Conservation (phyloP, 208 protist genomes). For the Acanthamoeba lenticulata region DNA sequence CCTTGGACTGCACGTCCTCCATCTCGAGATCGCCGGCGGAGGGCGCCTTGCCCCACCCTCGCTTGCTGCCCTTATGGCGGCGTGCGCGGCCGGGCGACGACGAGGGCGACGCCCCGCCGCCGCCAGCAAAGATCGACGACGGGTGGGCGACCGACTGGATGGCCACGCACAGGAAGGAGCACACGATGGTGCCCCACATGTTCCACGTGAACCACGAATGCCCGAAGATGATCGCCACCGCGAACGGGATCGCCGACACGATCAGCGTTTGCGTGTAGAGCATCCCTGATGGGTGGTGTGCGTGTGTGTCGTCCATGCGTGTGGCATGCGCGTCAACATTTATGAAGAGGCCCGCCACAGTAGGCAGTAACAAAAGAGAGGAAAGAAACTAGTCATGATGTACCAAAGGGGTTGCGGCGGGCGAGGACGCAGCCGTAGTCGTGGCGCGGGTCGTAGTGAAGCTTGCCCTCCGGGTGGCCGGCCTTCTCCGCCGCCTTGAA, state of each 20-base stretch:
- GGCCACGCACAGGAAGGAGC: not conserved
- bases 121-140: not conserved
- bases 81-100: not conserved
- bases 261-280: not conserved
- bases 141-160: not conserved
- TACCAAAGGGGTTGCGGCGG: not conserved
- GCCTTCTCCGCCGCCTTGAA: not conserved
- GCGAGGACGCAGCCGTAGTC: not conserved
- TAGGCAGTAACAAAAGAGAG: not conserved
- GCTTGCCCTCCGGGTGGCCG: not conserved
- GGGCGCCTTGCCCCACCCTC: not conserved
- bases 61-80: not conserved
- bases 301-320: too few species aligned
- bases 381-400: not conserved
- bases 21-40: not conserved
- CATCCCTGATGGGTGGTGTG: not conserved
- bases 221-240: not conserved
- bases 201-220: conserved; percentile 7
- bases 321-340: not conserved
- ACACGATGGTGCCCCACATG: conserved; percentile 11
- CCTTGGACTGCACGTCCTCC: not conserved
- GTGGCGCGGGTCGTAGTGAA: not conserved
- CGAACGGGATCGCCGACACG: not conserved
- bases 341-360: not conserved
- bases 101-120: not conserved